Evolutionary conservation across 2,329 filamentous ascomycete genomes (phyloP).

Genomic region (Fusarium coicis): DNA sequence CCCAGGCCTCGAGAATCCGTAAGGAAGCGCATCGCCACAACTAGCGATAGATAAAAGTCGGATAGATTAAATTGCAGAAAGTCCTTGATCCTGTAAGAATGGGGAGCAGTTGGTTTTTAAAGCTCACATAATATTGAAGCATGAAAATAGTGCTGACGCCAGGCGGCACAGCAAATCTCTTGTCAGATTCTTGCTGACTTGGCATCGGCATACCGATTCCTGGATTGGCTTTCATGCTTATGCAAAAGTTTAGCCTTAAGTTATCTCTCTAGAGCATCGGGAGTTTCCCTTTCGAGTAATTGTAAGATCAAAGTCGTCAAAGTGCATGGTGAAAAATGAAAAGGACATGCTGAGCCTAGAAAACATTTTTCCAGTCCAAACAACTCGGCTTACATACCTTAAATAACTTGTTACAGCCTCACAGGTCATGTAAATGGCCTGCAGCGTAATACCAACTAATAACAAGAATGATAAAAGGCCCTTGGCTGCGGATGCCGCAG

Average conservation of each 20-base stretch:
- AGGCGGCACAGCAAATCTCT: not conserved
- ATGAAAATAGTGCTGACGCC: slow-evolving; percentile 1
- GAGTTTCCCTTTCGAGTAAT: not conserved
- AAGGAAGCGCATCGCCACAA: slow-evolving; percentile 29
- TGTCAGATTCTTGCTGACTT: not conserved
- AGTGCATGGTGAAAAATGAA: too few species aligned
- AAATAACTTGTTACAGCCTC: not conserved
- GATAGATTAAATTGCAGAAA: not conserved
- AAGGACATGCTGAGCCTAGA: not conserved
- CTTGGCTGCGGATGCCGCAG: not conserved
- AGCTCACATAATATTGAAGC: not conserved
- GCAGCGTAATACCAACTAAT: accelerated
- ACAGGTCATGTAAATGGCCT: accelerated
- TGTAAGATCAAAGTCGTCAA: not conserved
- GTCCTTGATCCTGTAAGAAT: not conserved
- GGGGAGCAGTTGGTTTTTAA: not conserved
- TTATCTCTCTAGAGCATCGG: not conserved
- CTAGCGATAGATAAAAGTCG: accelerated
- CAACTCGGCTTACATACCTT: not conserved
- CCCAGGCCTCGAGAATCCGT: slow-evolving; percentile 18
- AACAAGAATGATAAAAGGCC: not conserved
- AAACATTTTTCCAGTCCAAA: not conserved
- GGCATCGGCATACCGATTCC: not conserved
- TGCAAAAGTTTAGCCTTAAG: not conserved
- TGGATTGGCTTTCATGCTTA: not conserved